Evolutionary conservation across 495 filamentous ascomycete genomes (phyloP), one percentile per base, ranked within the genome.

Genomic region (Neurospora tetrasperma): DNA sequence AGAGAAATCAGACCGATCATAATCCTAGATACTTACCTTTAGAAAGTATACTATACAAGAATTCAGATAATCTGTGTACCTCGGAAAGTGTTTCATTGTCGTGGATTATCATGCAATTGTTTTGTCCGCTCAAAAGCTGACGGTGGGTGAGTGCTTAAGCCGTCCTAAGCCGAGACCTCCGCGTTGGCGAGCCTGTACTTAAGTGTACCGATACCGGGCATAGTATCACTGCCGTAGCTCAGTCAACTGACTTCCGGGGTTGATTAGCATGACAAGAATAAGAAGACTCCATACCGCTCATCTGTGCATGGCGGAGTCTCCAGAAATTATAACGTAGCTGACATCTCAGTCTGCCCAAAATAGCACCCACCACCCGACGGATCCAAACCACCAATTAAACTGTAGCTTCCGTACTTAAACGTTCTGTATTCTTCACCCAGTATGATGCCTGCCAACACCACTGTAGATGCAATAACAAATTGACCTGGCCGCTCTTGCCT

Each of bases 381-480:
- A 66, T 35, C 27, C 54, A 66, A 66, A 66, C 54, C 54, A 66
- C 54, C 54, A 66, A 16, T 9, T 9, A 66, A 66, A 35, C 54
- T 66, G 54, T 66, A 66, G 54, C 27, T 66, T 35, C 54, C 54
- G 54, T 38, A 35, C 27, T 35, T 2, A 66, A 66, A 66, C 54
- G 54, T 66, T 66, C 54, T 66, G 54, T 35, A 66, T 66, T 66
- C 27, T 66, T 66, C 54, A 66, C 54, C 54, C 54, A 66, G 14
- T 66, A 66, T 66, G 54, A 66, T 3, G 27, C 54, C 54, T 66
- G 6, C 54, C 27, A 66, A 66, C 54, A 66, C 54, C 54, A 66
- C 54, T 66, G 54, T 66, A 66, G 54, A 66, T 66, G 54, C 54
- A 66, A 66, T 66, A 31, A 66, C 54, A 66, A 66, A 66, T 35